These are phyloP conservation scores for Ceratocystis huliohia DNA, from an alignment of 2,329 filamentous ascomycete species.

Conservation along the genomic window DNA sequence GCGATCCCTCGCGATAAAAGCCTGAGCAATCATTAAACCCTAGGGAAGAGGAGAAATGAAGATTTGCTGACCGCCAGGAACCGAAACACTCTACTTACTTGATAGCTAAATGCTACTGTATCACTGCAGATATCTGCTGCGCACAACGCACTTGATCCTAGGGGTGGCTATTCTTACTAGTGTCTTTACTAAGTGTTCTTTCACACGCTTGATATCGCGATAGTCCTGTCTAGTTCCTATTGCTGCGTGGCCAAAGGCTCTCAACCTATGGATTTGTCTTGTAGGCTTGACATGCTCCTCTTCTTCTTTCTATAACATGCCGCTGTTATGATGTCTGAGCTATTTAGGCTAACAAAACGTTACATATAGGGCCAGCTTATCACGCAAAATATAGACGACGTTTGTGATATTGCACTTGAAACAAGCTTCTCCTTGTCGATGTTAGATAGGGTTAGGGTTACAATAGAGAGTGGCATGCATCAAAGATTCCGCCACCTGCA, in stretches of 20 bases:
- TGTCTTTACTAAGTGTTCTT: background rate
- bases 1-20: conserved; percentile 1
- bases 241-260: too few species aligned
- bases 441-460: background rate
- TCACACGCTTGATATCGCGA: background rate
- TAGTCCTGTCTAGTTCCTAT: background rate
- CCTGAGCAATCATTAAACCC: background rate
- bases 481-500: background rate
- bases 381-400: background rate
- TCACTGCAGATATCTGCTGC: background rate
- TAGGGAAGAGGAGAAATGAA: background rate
- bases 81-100: background rate
- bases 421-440: background rate
- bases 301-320: background rate
- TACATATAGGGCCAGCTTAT: background rate
- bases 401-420: background rate
- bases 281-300: too few species aligned
- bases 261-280: too few species aligned
- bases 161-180: background rate
- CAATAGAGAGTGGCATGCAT: rapidly evolving
- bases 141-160: background rate
- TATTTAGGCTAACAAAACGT: background rate
- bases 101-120: background rate
- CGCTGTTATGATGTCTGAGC: background rate
- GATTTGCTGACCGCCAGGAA: background rate